These are phyloP conservation scores for Pythium dissimile DNA, from an alignment of 352 stramenopile species.

Conservation along the genomic window DNA sequence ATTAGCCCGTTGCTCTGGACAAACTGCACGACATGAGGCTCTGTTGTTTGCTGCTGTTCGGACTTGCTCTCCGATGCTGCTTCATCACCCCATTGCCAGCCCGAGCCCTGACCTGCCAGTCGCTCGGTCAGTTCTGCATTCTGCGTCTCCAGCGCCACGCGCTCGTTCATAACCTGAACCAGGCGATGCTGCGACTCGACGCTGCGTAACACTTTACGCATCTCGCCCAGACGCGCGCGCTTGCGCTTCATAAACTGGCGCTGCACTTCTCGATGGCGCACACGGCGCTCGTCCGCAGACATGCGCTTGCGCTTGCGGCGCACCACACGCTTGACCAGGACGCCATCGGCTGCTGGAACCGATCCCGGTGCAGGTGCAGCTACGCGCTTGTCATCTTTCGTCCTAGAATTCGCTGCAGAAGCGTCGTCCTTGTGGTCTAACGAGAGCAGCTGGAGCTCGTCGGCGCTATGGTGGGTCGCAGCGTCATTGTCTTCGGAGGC, in stretches of 20 bases:
- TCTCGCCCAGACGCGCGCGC: conserved; percentile 11
- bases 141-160: conserved; percentile 2
- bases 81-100: conserved; percentile 7
- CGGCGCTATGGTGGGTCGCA: background rate
- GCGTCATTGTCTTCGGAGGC: background rate
- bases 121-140: background rate
- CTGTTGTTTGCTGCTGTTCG: background rate
- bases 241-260: conserved; percentile 25
- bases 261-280: conserved; percentile 22
- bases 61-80: background rate
- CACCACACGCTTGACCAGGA: conserved; percentile 11
- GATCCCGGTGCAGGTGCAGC: too few species aligned
- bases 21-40: background rate
- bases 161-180: background rate
- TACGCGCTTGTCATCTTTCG: too few species aligned
- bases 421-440: background rate
- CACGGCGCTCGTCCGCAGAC: conserved; percentile 13
- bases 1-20: background rate
- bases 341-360: background rate
- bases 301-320: conserved; percentile 17
- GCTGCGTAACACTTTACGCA: conserved; percentile 11
- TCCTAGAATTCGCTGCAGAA: background rate
- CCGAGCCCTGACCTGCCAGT: background rate
- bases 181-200: conserved; percentile 12
- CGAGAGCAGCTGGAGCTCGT: conserved; percentile 8